Evolutionary conservation across 2,329 filamentous ascomycete species (phyloP), one percentile per base, ranked within the genome.

Genomic region (Neonectria magnoliae): DNA sequence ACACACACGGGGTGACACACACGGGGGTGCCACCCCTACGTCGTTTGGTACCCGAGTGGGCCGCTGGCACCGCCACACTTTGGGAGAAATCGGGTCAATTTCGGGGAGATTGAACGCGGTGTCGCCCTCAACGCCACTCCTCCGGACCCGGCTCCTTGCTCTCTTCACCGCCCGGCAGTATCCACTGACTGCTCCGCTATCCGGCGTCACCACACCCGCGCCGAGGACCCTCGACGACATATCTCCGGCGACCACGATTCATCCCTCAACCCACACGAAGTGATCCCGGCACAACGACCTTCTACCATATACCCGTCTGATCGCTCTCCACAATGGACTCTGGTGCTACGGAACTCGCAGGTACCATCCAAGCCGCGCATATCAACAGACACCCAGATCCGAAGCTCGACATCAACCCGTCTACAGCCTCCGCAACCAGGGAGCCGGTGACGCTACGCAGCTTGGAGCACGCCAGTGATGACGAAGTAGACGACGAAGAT

Each of bases 321-420:
- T 33, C 9, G n/a, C 41, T 33, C 50, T 55, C 57, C 58, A 73
- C 55, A 63, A 91, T 91, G 36, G 80, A 81, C 29, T 84, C 86
- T n/a, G 78, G 88, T 18, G 85, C 89, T 27, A 80, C 88, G 25
- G 88, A 96, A 76, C 81, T 95, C 62, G 92, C 93, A 50, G 92
- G 93, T 73, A 91, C 91, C 36, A 83, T 97, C 69, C 94, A 98
- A 79, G 90, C 91, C 16, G 92, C 90, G 36, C 92, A 91, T 75
- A 90, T 97, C 80, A 91, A 93, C 67, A 86, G 82, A 51, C 76
- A 89, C 57, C 94, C 94, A 0, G 93, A 92, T 42, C 85, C 90
- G 5, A 78, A 77, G 53, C 91, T 93, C 82, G 94, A 97, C 81
- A 76, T 93, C 74, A 94, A 94, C 76, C 93, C 93, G 10, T 89